Evolutionary conservation across 257 asterid species (phyloP), one percentile per base, ranked within the genome.

Genomic region (Thymus mandschuricus): DNA sequence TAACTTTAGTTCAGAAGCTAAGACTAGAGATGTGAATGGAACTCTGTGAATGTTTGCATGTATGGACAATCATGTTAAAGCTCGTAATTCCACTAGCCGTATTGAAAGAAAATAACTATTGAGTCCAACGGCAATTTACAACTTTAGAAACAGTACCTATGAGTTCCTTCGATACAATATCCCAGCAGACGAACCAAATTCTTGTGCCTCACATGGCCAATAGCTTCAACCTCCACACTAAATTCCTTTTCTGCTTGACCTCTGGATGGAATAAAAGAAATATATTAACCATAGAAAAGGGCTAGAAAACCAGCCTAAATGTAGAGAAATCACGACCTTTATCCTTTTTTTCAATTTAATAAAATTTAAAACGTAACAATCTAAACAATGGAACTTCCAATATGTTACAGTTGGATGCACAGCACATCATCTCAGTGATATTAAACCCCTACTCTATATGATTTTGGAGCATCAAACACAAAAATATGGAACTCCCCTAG

Each of bases 201-300:
- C 49, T 94, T 94, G 83, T 93, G 98, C 44, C 98, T 84, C 48
- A 93, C 97, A 48, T 94, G 97, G 41, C 97, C 97, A 71, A 91
- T 91, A 61, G 99, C 98, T 78, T 94, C 99, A 60, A 94, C 99
- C 84, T 94, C 99, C 72, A 91, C 99, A 49, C 87, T 77, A 72
- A 94, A 94, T 80, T 94, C 98, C 70, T 88, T 94, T 79, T 94
- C 99, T n/a, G 99, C 99, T 91, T 94, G 99, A 56, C 99, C 99
- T 67, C 98, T 94, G 80, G 10, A 56, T 29, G 8, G 8, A 69
- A 57, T 57, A 57, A 72, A 9, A 68, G 11, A n/a, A 30, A 65
- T 46, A 43, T 28, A 83, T 66, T 13, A 34, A 41, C 72, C 49
- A 52, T 33, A 68, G 34, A 31, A 49, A 66, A 52, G 21, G 21